Conservation (phyloP, 768 basidiomycete species). For the Pleurotus tuoliensis region DNA sequence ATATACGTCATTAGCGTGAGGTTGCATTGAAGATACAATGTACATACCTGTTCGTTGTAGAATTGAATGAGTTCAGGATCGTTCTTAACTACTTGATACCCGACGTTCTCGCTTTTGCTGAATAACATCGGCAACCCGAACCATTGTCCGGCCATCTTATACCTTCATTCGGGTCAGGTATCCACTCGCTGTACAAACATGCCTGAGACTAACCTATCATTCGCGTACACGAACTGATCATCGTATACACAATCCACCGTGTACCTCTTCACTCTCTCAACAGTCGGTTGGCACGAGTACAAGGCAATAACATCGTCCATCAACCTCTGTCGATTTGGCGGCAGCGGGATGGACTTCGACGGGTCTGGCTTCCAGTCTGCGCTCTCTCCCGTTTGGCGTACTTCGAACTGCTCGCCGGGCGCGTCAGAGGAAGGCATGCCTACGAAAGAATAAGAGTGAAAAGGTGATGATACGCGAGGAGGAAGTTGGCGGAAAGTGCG, state of each 20-base stretch:
- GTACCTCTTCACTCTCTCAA: slow-evolving; percentile 34
- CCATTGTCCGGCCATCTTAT: slow-evolving; percentile 25
- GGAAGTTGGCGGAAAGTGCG: background rate
- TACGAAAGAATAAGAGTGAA: too few relatives aligned
- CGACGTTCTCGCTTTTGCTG: slow-evolving; percentile 27
- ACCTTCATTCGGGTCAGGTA: background rate
- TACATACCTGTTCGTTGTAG: slow-evolving; percentile 35
- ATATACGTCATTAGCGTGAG: background rate
- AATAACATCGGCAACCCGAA: slow-evolving; percentile 37
- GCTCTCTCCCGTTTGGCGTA: slow-evolving; percentile 28
- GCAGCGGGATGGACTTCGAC: slow-evolving; percentile 29
- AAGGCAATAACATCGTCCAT: slow-evolving; percentile 37
- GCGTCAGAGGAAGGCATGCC: slow-evolving; percentile 13
- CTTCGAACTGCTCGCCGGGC: slow-evolving; percentile 33
- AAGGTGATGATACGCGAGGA: background rate
- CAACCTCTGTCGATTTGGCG: slow-evolving; percentile 31
- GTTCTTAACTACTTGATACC: slow-evolving; percentile 31
- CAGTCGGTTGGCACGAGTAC: slow-evolving; percentile 34
- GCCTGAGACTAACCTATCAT: slow-evolving; percentile 27
- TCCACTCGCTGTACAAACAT: slow-evolving; percentile 18
- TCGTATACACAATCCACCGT: slow-evolving; percentile 21
- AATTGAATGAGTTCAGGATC: slow-evolving; percentile 36
- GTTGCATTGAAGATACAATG: background rate
- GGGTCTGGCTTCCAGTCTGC: slow-evolving; percentile 31
- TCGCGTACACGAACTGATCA: slow-evolving; percentile 38